Percentiles rank a stretch among this genome's conserved stretches.
Evolutionary conservation across 2,329 filamentous ascomycete species (phyloP).

Genomic region (Exophiala sp.): DNA sequence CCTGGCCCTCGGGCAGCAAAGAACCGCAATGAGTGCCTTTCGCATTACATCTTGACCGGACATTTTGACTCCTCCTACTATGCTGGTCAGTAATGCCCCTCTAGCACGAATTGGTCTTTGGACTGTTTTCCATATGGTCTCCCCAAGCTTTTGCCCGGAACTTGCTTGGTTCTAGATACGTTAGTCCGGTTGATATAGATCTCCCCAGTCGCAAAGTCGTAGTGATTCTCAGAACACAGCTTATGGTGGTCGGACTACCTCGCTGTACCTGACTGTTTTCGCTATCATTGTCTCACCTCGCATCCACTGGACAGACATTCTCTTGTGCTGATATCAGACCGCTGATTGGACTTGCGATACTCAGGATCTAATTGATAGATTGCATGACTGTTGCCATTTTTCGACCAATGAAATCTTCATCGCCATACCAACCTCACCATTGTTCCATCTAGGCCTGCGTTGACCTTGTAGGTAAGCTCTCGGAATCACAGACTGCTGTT

Average conservation of each 20-base stretch:
- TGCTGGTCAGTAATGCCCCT: neutral
- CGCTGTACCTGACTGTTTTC: conserved; percentile 1
- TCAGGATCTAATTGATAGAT: conserved; percentile 21
- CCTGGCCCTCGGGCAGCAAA: neutral
- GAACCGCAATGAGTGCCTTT: neutral
- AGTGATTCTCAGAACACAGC: neutral
- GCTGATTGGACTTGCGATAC: conserved; percentile 15
- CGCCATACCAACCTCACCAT: conserved; percentile 11
- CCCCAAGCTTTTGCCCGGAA: neutral
- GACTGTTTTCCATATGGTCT: neutral
- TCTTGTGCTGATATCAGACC: conserved; percentile 11
- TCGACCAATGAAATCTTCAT: conserved; percentile 21
- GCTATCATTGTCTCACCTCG: conserved; percentile 1
- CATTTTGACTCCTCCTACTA: neutral
- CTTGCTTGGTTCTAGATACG: neutral
- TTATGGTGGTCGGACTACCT: conserved; percentile 6
- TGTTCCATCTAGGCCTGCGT: conserved; percentile 14
- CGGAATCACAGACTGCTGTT: conserved; percentile 12
- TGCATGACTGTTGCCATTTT: conserved; percentile 21
- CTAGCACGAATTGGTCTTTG: neutral
- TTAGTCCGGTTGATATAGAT: neutral
- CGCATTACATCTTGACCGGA: neutral
- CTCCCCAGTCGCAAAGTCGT: neutral
- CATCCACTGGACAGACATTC: conserved; percentile 6
- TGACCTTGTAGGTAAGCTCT: conserved; percentile 15